Percentiles rank a stretch among this genome's conserved stretches.
phyloP scores from a whole-genome alignment of 768 basidiomycete species.

The Boletus tomentosulus region DNA sequence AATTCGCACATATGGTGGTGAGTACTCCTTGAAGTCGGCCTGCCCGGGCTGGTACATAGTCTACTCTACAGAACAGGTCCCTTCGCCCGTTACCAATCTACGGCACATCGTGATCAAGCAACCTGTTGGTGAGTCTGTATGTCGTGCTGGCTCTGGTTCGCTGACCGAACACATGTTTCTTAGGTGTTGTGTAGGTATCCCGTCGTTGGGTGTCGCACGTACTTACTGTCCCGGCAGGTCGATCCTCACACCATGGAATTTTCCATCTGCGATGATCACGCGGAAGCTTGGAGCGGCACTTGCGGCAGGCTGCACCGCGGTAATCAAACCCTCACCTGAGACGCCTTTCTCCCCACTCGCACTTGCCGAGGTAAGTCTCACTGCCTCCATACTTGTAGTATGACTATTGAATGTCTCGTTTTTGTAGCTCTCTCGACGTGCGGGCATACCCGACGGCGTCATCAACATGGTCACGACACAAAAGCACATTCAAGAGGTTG shows the following conservation, averaged over 20 bases:
- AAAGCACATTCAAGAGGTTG: slow-evolving; percentile 81
- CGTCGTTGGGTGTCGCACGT: neutral
- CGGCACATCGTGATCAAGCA: slow-evolving; percentile 93
- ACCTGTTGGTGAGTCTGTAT: slow-evolving; percentile 62
- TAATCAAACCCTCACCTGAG: slow-evolving; percentile 93
- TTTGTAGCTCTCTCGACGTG: slow-evolving; percentile 69
- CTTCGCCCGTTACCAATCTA: slow-evolving; percentile 60
- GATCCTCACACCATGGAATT: slow-evolving; percentile 87
- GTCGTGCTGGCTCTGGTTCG: slow-evolving; percentile 34
- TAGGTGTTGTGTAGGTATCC: slow-evolving; percentile 46
- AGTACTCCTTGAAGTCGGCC: slow-evolving; percentile 9
- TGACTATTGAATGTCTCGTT: neutral
- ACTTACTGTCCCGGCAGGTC: slow-evolving; percentile 42
- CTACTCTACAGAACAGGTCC: slow-evolving; percentile 64
- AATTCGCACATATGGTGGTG: slow-evolving; percentile 85
- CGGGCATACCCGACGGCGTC: slow-evolving; percentile 93
- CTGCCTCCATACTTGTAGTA: neutral
- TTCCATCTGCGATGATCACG: slow-evolving; percentile 92
- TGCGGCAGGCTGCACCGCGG: slow-evolving; percentile 93
- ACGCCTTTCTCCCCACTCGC: slow-evolving; percentile 93
- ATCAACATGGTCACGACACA: slow-evolving; percentile 91
- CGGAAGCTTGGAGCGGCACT: slow-evolving; percentile 88
- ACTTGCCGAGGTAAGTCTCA: slow-evolving; percentile 66
- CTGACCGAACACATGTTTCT: neutral
- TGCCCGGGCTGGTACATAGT: neutral